Percentiles rank a stretch among this genome's conserved stretches.
Conservation (phyloP, 2,329 filamentous ascomycete species). For the Paraphaeosphaeria minitans region DNA sequence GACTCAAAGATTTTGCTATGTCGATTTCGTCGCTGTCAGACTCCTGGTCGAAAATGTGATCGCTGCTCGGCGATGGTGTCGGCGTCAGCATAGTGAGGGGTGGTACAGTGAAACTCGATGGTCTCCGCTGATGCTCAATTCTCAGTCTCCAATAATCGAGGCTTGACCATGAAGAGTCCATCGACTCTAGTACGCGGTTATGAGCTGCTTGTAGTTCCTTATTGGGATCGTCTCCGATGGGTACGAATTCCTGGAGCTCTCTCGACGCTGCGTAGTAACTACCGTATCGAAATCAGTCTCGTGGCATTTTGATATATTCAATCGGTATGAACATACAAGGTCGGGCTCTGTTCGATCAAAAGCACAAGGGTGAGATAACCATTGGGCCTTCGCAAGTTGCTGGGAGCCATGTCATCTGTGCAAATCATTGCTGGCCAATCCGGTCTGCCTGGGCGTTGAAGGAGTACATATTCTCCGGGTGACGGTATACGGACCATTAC, state of each 20-base stretch:
- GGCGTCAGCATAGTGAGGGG: not conserved
- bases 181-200: not conserved
- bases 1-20: not conserved
- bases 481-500: not conserved
- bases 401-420: conserved; percentile 24
- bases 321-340: conserved; percentile 20
- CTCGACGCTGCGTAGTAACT: conserved; percentile 28
- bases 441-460: conserved; percentile 8
- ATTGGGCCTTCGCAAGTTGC: conserved; percentile 15
- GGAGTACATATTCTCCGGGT: conserved; percentile 20
- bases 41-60: not conserved
- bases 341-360: conserved; percentile 15
- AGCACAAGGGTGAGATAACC: conserved; percentile 22
- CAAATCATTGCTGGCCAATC: conserved; percentile 29
- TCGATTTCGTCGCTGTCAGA: not conserved
- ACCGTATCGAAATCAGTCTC: conserved; percentile 14
- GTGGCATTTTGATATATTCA: not conserved
- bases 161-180: not conserved
- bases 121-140: not conserved
- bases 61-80: not conserved
- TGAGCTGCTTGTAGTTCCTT: conserved; percentile 21
- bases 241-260: conserved; percentile 16
- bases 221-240: conserved; percentile 2
- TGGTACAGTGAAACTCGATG: not conserved
- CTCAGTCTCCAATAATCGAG: conserved; percentile 6